Conservation (phyloP, 2,329 filamentous ascomycete species). For the Westerdykella aurantiaca region DNA sequence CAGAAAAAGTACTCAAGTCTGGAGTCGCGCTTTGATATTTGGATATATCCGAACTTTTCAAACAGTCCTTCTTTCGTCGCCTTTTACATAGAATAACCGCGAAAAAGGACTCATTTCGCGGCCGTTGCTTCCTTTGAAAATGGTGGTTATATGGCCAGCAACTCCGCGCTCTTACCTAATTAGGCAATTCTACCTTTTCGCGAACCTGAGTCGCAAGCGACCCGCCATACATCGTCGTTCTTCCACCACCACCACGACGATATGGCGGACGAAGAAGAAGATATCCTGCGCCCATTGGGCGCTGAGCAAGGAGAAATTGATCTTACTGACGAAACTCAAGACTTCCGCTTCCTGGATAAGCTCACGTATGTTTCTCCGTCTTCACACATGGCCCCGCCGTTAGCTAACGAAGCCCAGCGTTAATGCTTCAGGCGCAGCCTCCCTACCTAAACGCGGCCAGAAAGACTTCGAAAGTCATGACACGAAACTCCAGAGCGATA, state of each 20-base stretch:
- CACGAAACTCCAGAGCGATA: conserved; percentile 70
- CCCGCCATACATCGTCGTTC: background rate
- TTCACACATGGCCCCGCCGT: background rate
- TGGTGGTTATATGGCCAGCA: too few species aligned
- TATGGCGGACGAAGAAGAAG: conserved; percentile 36
- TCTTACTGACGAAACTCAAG: conserved; percentile 74
- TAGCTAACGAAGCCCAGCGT: conserved; percentile 8
- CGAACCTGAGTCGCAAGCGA: background rate
- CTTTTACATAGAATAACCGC: too few species aligned
- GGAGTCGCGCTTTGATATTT: too few species aligned
- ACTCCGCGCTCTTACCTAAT: background rate
- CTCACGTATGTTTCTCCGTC: conserved; percentile 43
- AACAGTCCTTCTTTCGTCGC: too few species aligned
- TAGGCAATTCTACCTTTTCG: conserved; percentile 1
- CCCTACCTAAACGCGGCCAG: conserved; percentile 81
- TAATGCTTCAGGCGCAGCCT: conserved; percentile 35
- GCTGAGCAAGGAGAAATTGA: conserved; percentile 36
- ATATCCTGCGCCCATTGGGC: conserved; percentile 21
- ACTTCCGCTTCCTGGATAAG: conserved; percentile 69
- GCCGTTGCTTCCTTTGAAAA: too few species aligned
- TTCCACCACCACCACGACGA: background rate
- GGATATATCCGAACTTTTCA: too few species aligned
- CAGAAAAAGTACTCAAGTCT: too few species aligned
- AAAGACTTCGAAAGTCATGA: conserved; percentile 97
- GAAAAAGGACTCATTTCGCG: too few species aligned